Conservation (phyloP, 75 land plant species). For the Cupressus sempervirens region DNA sequence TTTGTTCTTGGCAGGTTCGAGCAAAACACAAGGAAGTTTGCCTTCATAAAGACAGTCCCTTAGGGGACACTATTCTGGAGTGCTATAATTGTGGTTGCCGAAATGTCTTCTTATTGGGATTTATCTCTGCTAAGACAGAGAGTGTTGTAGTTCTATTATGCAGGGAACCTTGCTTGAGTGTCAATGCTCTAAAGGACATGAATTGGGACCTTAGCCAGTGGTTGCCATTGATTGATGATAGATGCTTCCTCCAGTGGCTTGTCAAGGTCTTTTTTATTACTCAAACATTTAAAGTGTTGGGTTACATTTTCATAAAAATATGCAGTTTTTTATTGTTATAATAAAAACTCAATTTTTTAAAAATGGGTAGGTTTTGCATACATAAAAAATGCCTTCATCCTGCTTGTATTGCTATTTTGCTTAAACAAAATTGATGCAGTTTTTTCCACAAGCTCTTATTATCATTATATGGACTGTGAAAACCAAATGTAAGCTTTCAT, state of each 20-base stretch:
- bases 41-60: slow-evolving; percentile 95
- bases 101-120: slow-evolving; percentile 96
- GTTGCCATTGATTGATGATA: slow-evolving; percentile 97
- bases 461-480: no score
- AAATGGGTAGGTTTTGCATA: no score
- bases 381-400: no score
- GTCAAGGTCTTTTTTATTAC: slow-evolving; percentile 66
- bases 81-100: slow-evolving; percentile 99
- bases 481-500: not conserved
- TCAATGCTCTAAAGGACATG: slow-evolving; percentile 98
- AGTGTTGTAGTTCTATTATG: slow-evolving; percentile 97
- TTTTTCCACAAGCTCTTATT: no score
- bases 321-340: not conserved
- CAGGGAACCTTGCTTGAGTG: slow-evolving; percentile 92
- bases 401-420: no score
- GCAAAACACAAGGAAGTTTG: slow-evolving; percentile 99
- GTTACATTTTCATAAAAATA: not conserved
- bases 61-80: slow-evolving; percentile 97
- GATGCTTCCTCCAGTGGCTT: slow-evolving; percentile 97
- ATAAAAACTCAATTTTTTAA: no score
- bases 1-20: slow-evolving; percentile 62
- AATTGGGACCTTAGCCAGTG: slow-evolving; percentile 98
- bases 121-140: slow-evolving; percentile 95
- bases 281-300: not conserved
- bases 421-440: no score